Conservation (phyloP, 345 rosid genomes). For the Eucalyptus curtisii region DNA sequence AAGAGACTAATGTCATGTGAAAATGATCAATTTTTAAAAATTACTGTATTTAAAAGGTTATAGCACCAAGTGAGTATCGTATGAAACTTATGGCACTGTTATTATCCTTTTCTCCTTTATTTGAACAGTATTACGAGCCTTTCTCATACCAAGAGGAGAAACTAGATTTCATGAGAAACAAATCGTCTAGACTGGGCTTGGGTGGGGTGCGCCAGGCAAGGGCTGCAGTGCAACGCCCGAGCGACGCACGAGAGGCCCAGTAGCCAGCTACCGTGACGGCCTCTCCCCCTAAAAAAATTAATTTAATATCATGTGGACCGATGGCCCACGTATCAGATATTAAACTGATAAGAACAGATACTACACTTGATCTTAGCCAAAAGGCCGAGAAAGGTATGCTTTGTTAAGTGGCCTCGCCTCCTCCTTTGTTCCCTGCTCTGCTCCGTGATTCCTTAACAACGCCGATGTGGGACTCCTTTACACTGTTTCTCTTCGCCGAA, state of each 20-base stretch:
- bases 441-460: accelerated
- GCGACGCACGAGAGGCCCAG: not conserved
- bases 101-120: too few relatives aligned
- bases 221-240: not conserved
- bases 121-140: too few relatives aligned
- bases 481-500: not conserved
- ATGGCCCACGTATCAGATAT: slow-evolving; percentile 37
- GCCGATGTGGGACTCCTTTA: not conserved
- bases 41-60: too few relatives aligned
- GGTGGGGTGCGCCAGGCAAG: not conserved
- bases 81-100: too few relatives aligned
- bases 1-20: not conserved
- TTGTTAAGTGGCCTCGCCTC: accelerated
- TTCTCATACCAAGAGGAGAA: too few relatives aligned
- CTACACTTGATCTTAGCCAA: slow-evolving; percentile 62
- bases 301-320: slow-evolving; percentile 29
- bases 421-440: not conserved
- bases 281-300: slow-evolving; percentile 1
- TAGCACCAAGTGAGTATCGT: too few relatives aligned
- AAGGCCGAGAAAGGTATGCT: slow-evolving; percentile 59
- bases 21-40: too few relatives aligned
- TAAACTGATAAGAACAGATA: slow-evolving; percentile 56
- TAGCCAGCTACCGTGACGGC: not conserved
- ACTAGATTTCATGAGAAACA: too few relatives aligned
- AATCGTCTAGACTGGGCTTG: not conserved